Evolutionary conservation across 495 filamentous ascomycete species (phyloP), one percentile per base, ranked within the genome.

Genomic region (Lophiotrema nucula): DNA sequence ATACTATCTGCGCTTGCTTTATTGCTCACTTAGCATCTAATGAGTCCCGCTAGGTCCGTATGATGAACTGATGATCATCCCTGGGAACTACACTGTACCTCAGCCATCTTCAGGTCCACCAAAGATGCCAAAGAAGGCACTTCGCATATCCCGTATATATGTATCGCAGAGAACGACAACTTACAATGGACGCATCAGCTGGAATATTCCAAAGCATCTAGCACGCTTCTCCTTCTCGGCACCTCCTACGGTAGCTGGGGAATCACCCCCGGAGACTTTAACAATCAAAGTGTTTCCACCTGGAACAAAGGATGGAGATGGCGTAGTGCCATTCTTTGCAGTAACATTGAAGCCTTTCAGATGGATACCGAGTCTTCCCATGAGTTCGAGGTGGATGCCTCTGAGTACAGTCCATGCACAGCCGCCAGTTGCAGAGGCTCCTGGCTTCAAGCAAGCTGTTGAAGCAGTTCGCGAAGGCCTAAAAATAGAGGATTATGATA

Each of bases 151-250:
- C 2, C 68, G 75, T 6, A 77, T 82, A n/a, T 81, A 78, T 57
- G 78, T 81, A 43, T 76, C 70, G 45, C 73, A 77, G 57, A 69
- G 75, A 48, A 64, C 76, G 22, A 80, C 74, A 1, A 72, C 69
- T 33, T 77, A 69, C 60, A 79, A 80, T 60, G 78, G 79, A 41
- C 56, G 64, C 23, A 59, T 56, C 72, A 76, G 77, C 53, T 81
- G 77, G 77, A 80, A 79, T 65, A 75, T 79, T 37, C 77, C 79
- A 10, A 81, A 81, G 62, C 78, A 80, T 63, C 70, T 81, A 15
- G 79, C 78, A 21, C 70, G 70, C 31, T 81, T 81, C 65, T 64
- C 67, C 19, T 82, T 77, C 70, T 73, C 67, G 4, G 62, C 72
- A 18, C 51, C 62, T n/a, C 63, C 67, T 2, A 64, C 68, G 50